These are phyloP conservation scores for Aspergillus cavernicola DNA, from an alignment of 495 filamentous ascomycete species.

Conservation along the genomic window DNA sequence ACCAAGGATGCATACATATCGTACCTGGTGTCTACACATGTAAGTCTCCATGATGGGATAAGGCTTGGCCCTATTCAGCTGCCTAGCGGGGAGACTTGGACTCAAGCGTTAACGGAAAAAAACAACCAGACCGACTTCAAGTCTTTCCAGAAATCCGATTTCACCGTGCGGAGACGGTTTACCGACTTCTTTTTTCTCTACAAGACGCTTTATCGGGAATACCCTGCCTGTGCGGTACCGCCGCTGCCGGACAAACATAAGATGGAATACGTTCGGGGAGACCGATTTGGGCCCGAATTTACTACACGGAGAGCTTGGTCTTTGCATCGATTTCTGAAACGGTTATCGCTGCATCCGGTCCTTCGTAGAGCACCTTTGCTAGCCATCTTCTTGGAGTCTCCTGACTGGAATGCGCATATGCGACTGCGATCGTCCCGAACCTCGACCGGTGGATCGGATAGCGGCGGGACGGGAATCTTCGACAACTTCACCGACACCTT, in stretches of 20 bases:
- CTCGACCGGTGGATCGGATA: conserved; percentile 48
- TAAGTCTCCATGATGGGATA: conserved; percentile 38
- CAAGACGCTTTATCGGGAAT: conserved; percentile 82
- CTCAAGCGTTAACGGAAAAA: conserved; percentile 15
- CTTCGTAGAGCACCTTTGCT: conserved; percentile 80
- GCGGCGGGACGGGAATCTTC: conserved; percentile 66
- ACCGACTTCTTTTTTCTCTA: conserved; percentile 97
- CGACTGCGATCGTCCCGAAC: conserved; percentile 63
- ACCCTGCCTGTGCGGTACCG: conserved; percentile 86
- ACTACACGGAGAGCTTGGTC: conserved; percentile 87
- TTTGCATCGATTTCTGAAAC: conserved; percentile 84
- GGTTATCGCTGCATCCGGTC: conserved; percentile 81
- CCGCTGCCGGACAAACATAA: conserved; percentile 98
- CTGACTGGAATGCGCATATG: conserved; percentile 97
- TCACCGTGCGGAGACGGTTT: conserved; percentile 80
- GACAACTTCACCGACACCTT: conserved; percentile 95
- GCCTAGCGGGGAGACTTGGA: conserved; percentile 1
- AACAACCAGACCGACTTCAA: conserved; percentile 78
- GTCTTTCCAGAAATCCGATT: conserved; percentile 76
- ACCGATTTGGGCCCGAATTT: conserved; percentile 92
- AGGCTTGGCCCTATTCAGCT: background rate
- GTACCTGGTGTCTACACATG: conserved; percentile 87
- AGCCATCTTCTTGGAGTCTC: conserved; percentile 83
- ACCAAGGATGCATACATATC: conserved; percentile 96
- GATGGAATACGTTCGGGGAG: conserved; percentile 95